These are phyloP conservation scores for Trypanosoma avium DNA, from an alignment of 208 protist genomes.

Conservation along the genomic window DNA sequence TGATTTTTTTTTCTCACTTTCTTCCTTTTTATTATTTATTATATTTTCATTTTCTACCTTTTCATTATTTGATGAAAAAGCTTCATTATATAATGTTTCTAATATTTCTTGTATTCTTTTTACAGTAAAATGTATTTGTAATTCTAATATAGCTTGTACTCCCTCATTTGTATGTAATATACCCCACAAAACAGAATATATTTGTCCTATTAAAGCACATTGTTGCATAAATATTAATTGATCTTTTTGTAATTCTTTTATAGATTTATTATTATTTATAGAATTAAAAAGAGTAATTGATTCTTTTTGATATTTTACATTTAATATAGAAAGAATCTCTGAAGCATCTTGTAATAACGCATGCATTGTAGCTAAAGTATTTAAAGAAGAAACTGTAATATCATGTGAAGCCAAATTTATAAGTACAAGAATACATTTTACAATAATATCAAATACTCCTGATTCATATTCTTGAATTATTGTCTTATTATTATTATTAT, in stretches of 20 bases:
- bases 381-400: slow-evolving; percentile 51
- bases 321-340: slow-evolving; percentile 33
- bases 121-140: slow-evolving; percentile 40
- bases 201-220: slow-evolving; percentile 48
- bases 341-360: slow-evolving; percentile 43
- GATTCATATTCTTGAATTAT: slow-evolving; percentile 29
- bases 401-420: slow-evolving; percentile 45
- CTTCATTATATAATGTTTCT: slow-evolving; percentile 11
- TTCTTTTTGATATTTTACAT: not conserved
- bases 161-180: slow-evolving; percentile 53
- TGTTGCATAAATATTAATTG: slow-evolving; percentile 50
- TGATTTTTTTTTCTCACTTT: not conserved
- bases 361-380: slow-evolving; percentile 75
- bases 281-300: not conserved
- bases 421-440: slow-evolving; percentile 43
- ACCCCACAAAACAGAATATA: slow-evolving; percentile 70
- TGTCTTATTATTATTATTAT: not conserved
- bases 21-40: not conserved
- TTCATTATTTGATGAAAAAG: not conserved
- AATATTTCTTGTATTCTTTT: slow-evolving; percentile 39
- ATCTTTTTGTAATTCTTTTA: not conserved
- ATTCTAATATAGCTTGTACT: slow-evolving; percentile 37
- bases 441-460: slow-evolving; percentile 53
- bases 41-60: not conserved
- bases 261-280: not conserved